phyloP scores from a whole-genome alignment of 2,329 filamentous ascomycete species.

The Botryotinia narcissicola region DNA sequence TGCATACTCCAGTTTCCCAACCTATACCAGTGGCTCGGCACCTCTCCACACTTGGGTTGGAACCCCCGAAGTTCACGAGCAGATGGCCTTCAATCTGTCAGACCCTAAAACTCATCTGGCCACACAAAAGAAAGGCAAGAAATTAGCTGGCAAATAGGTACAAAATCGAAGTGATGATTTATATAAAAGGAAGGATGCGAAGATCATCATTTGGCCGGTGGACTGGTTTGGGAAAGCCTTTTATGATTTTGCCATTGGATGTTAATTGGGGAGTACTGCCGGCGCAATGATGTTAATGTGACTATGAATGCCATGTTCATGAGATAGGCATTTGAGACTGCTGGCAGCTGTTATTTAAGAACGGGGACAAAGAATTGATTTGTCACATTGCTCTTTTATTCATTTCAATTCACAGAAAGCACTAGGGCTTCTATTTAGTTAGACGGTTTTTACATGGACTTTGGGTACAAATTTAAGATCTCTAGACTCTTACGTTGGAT shows the following conservation, averaged over 20 bases:
- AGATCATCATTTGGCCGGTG: not conserved
- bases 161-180: not conserved
- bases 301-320: not conserved
- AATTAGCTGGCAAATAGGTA: not conserved
- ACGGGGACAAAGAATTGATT: not conserved
- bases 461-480: not conserved
- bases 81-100: not conserved
- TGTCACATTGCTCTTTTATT: not conserved
- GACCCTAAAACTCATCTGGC: not conserved
- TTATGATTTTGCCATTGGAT: not conserved
- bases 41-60: not conserved
- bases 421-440: not conserved
- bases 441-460: not conserved
- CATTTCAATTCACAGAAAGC: not conserved
- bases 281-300: not conserved
- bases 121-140: not conserved
- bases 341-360: not conserved
- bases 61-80: slow-evolving; percentile 4
- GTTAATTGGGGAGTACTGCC: not conserved
- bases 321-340: not conserved
- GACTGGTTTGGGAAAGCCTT: not conserved
- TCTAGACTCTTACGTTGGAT: not conserved
- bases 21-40: not conserved
- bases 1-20: not conserved
- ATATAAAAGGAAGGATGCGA: not conserved